Evolutionary conservation across 1,139 yeast species (phyloP).

Genomic region (Pneumocystis sp.): DNA sequence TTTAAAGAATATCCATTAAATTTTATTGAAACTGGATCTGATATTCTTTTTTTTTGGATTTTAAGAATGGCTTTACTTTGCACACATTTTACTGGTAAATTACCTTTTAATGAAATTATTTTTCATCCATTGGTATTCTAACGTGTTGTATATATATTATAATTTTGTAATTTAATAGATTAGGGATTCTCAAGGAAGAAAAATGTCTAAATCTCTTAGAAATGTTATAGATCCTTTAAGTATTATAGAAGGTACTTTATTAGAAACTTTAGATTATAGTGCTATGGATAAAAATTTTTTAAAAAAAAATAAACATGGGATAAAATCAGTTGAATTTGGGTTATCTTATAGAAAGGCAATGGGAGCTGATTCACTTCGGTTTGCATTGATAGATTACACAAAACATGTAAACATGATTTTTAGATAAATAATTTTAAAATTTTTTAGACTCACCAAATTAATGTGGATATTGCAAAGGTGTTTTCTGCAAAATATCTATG

Average conservation of each 20-base stretch:
- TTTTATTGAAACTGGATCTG: constrained; percentile 13
- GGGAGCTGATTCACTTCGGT: constrained; percentile 12
- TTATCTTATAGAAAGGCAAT: constrained; percentile 7
- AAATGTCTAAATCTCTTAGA: constrained; percentile 13
- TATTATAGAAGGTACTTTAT: constrained; percentile 8
- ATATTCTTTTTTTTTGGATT: constrained; percentile 13
- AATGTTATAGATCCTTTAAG: constrained; percentile 12
- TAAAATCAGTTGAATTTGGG: neutral
- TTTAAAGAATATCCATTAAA: constrained; percentile 1
- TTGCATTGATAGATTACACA: constrained; percentile 10
- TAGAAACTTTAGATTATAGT: constrained; percentile 1
- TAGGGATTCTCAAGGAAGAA: constrained; percentile 12
- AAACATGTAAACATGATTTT: constrained; percentile 4
- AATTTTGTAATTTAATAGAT: neutral
- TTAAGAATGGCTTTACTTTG: constrained; percentile 13
- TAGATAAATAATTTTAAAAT: neutral
- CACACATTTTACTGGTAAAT: constrained; percentile 6
- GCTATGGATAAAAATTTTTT: constrained; percentile 3
- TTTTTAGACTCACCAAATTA: constrained; percentile 2
- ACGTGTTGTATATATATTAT: neutral
- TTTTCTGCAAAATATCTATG: constrained; percentile 6
- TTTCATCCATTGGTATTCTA: constrained; percentile 10
- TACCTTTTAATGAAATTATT: constrained; percentile 11
- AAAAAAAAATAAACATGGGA: neutral
- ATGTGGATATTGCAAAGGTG: constrained; percentile 7